Base-by-base conservation (phyloP, 1,139 yeast species). In the Kurtzmaniella quercitrusa region DNA sequence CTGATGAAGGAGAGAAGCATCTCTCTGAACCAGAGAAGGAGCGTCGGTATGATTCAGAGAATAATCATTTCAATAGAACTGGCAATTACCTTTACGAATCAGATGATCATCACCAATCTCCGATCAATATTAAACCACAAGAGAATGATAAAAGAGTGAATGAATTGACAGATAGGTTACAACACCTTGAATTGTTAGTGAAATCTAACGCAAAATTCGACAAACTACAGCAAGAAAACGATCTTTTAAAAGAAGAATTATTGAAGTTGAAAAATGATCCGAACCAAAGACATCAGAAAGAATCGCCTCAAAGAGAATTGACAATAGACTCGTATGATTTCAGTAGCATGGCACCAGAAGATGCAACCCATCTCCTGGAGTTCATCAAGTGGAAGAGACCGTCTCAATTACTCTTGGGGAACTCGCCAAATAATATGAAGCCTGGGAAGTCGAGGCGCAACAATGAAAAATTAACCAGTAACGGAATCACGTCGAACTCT, bases 341-440 rank as follows among this genome's bases (percentile, higher is more conserved):
- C 29, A 58, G 65, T 11, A 51, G 53, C 27, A 57, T 57, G 8
- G 36, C 36, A 31, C 36, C 36, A 14, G 60, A 58, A n/a, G 56
- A 48, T 49, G 39, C 46, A 38, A 46, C 52, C 36, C 51, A 48
- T 36, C 44, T 55, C 49, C 50, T 52, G 39, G 54, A 60, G 34
- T 59, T 63, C 41, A 63, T 68, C 37, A 63, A 57, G 45, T 68
- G 73, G 73, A 72, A 70, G 45, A 49, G 71, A 34, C 60, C 67
- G 2, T 70, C 75, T 1, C 74, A 69, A 48, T 58, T 71, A 25
- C 58, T 59, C 39, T 52, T 67, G 18, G 37, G 38, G 6, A 19
- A 17, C 4, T 55, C 54, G 18, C 57, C 54, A 10, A 41, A 42
- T 8, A 37, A 40, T 42, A 21, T 16, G n/a, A 36, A 21, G 16